Evolutionary conservation across 495 filamentous ascomycete genomes (phyloP).

Genomic region (Hypoxylon crocopeplum): DNA sequence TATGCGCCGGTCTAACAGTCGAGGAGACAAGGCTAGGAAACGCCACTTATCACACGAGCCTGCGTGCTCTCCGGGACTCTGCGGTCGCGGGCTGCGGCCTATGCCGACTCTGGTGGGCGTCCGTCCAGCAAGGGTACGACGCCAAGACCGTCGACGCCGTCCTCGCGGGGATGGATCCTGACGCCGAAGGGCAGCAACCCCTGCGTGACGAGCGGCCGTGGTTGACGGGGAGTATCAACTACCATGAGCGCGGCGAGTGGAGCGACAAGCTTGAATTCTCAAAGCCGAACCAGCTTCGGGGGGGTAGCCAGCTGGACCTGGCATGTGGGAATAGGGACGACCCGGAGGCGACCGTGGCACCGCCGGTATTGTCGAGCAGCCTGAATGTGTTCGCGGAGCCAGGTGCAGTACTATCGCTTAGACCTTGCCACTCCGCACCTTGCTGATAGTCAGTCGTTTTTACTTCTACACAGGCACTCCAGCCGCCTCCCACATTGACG

Average conservation of each 20-base stretch:
- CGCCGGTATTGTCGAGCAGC: neutral
- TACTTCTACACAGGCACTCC: slow-evolving; percentile 14
- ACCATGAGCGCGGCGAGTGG: too few species aligned
- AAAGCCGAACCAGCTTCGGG: too few species aligned
- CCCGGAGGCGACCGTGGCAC: neutral
- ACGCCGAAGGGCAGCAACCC: neutral
- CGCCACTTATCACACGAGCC: slow-evolving; percentile 10
- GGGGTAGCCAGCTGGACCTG: too few species aligned
- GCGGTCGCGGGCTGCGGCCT: slow-evolving; percentile 20
- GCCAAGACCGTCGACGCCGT: slow-evolving; percentile 9
- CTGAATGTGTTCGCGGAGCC: slow-evolving; percentile 25
- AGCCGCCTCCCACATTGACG: slow-evolving; percentile 5
- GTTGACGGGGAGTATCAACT: slow-evolving; percentile 3
- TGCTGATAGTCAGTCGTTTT: neutral
- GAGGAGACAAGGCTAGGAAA: neutral
- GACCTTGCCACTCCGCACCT: neutral
- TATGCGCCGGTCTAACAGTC: slow-evolving; percentile 15
- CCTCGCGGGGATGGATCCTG: slow-evolving; percentile 5
- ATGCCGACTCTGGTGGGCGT: slow-evolving; percentile 21
- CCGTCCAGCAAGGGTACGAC: neutral
- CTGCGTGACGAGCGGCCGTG: slow-evolving; percentile 19
- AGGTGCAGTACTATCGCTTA: slow-evolving; percentile 3
- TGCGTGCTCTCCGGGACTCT: slow-evolving; percentile 25
- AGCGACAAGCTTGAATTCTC: too few species aligned
- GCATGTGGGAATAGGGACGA: slow-evolving; percentile 14